phyloP scores from a whole-genome alignment of 371 early-diverging fungal species.

The Mucor piriformis region DNA sequence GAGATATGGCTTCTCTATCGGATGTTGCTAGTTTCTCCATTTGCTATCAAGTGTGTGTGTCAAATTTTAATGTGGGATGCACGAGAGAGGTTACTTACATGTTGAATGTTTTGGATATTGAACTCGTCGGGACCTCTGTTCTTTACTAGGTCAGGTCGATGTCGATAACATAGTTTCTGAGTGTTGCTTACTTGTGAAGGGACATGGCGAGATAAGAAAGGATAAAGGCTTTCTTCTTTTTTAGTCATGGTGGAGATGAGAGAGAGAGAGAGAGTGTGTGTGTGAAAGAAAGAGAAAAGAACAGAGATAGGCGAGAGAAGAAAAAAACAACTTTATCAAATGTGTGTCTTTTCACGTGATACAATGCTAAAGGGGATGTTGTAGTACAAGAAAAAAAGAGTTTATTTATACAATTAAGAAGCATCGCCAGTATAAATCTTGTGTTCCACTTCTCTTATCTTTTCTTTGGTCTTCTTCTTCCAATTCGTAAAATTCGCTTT shows the following conservation, averaged over 20 bases:
- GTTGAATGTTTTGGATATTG: conserved; percentile 21
- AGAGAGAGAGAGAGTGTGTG: neutral
- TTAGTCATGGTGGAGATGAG: neutral
- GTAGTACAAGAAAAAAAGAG: neutral
- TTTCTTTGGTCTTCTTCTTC: conserved; percentile 6
- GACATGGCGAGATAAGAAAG: conserved; percentile 42
- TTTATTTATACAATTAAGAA: neutral
- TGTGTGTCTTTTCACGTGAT: neutral
- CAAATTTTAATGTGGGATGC: no score
- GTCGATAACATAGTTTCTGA: conserved; percentile 36
- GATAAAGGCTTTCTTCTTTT: conserved; percentile 15
- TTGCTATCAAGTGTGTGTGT: conserved; percentile 30
- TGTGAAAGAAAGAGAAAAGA: neutral
- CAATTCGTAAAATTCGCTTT: neutral
- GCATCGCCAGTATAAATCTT: neutral
- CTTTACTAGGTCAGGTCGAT: conserved; percentile 32
- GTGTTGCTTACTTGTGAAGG: conserved; percentile 39
- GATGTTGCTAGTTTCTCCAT: conserved; percentile 46
- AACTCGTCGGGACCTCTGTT: conserved; percentile 32
- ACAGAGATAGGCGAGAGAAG: neutral
- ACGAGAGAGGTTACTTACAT: no score
- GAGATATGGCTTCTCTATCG: conserved; percentile 57
- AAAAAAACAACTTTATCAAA: neutral
- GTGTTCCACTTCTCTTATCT: neutral
- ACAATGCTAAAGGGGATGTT: neutral